phyloP scores from a whole-genome alignment of 2,329 filamentous ascomycete species.

The Cercospora sesami region DNA sequence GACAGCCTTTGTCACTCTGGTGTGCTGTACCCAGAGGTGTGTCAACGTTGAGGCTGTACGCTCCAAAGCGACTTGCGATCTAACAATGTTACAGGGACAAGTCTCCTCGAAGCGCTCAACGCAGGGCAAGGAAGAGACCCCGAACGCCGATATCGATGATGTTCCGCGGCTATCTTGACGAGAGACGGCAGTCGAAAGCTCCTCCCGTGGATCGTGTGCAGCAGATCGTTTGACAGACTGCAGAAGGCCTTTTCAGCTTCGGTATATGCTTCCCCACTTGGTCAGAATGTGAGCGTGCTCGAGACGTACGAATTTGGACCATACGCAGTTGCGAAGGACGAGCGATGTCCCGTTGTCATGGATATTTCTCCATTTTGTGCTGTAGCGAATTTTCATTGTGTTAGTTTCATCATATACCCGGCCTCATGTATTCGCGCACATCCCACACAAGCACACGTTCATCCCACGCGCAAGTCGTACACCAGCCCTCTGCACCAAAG shows the following conservation, averaged over 20 bases:
- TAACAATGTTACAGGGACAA: constrained; percentile 5
- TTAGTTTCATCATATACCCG: constrained; percentile 15
- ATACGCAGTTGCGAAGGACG: background rate
- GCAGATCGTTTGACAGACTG: background rate
- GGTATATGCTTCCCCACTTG: background rate
- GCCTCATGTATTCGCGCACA: constrained; percentile 64
- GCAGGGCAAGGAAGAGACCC: background rate
- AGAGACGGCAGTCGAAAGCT: background rate
- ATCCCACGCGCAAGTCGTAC: constrained; percentile 92
- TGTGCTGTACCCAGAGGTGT: constrained; percentile 14
- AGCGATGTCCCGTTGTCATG: background rate
- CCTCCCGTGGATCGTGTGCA: background rate
- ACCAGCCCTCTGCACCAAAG: constrained; percentile 94
- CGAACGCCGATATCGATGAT: constrained; percentile 10
- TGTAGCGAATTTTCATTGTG: background rate
- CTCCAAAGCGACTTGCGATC: background rate
- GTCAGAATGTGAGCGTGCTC: background rate
- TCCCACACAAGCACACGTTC: constrained; percentile 91
- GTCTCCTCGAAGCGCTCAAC: background rate
- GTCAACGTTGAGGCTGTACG: background rate
- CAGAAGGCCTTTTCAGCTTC: background rate
- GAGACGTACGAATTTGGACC: background rate
- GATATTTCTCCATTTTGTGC: background rate
- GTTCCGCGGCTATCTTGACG: background rate
- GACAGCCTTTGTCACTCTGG: constrained; percentile 1